phyloP scores from a whole-genome alignment of 345 rosid genomes.

The Gossypium stocksii region DNA sequence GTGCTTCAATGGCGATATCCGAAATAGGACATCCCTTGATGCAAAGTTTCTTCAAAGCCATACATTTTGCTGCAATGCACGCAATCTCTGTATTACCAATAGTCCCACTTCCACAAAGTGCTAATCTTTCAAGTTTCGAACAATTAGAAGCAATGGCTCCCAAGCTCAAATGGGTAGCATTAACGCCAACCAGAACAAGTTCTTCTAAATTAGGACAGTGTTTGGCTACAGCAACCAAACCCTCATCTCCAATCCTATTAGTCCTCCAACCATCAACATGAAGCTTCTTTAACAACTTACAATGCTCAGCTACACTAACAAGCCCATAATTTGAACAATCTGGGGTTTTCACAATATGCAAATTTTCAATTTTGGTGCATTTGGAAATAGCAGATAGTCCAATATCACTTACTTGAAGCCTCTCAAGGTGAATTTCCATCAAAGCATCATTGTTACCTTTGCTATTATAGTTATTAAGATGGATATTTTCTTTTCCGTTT shows the following conservation, averaged over 20 bases:
- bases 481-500: neutral
- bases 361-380: conserved; percentile 55
- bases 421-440: conserved; percentile 73
- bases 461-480: neutral
- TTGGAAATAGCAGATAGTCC: conserved; percentile 54
- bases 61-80: conserved; percentile 65
- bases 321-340: conserved; percentile 79
- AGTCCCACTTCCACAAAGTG: conserved; percentile 65
- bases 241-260: conserved; percentile 80
- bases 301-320: conserved; percentile 53
- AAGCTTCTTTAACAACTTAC: conserved; percentile 69
- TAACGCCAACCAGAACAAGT: conserved; percentile 70
- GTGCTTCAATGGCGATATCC: conserved; percentile 56
- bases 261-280: conserved; percentile 89
- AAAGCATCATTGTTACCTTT: conserved; percentile 15
- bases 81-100: conserved; percentile 65
- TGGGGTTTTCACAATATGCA: conserved; percentile 65
- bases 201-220: conserved; percentile 67
- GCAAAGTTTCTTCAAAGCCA: conserved; percentile 64
- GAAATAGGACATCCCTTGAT: conserved; percentile 75
- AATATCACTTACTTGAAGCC: conserved; percentile 64
- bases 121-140: conserved; percentile 60
- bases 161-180: conserved; percentile 57
- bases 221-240: conserved; percentile 63
- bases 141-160: conserved; percentile 52